Conservation (phyloP, 2,329 filamentous ascomycete genomes). For the Nemania diffusa region DNA sequence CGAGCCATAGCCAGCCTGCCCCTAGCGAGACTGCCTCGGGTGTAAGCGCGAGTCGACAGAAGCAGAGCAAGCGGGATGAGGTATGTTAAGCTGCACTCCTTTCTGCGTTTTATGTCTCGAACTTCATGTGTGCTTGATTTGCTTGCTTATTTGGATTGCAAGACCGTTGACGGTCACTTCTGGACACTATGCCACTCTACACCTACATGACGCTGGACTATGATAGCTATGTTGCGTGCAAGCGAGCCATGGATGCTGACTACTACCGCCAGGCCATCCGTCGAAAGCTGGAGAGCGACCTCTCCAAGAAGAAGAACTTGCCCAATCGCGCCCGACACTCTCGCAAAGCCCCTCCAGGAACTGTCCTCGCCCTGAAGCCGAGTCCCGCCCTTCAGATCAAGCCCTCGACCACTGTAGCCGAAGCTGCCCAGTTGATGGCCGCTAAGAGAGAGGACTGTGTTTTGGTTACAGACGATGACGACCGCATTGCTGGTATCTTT, state of each 20-base stretch:
- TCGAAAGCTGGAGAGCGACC: constrained; percentile 94
- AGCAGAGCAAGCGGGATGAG: constrained; percentile 98
- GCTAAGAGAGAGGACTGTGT: constrained; percentile 99
- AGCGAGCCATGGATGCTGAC: constrained; percentile 48
- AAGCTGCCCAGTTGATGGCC: constrained; percentile 98
- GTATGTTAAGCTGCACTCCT: constrained; percentile 63
- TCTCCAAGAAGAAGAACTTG: constrained; percentile 95
- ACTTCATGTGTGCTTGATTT: background rate
- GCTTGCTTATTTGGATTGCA: constrained; percentile 11
- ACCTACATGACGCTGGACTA: constrained; percentile 32
- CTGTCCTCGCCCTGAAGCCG: constrained; percentile 93
- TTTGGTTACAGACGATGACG: constrained; percentile 95
- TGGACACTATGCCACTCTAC: constrained; percentile 15
- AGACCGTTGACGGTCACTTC: background rate
- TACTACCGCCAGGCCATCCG: constrained; percentile 80
- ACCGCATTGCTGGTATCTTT: constrained; percentile 97
- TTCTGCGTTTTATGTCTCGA: constrained; percentile 27
- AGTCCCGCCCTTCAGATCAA: constrained; percentile 98
- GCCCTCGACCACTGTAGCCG: constrained; percentile 89
- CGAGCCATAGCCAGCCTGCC: constrained; percentile 52
- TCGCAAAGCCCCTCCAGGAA: constrained; percentile 94
- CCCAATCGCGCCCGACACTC: constrained; percentile 82
- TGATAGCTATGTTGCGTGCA: constrained; percentile 30
- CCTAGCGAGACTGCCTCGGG: constrained; percentile 71
- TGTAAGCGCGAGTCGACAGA: constrained; percentile 92